Evolutionary conservation across 108 stramenopile species (phyloP), one percentile per base, ranked within the genome.

Genomic region (Nitzschia sp.): DNA sequence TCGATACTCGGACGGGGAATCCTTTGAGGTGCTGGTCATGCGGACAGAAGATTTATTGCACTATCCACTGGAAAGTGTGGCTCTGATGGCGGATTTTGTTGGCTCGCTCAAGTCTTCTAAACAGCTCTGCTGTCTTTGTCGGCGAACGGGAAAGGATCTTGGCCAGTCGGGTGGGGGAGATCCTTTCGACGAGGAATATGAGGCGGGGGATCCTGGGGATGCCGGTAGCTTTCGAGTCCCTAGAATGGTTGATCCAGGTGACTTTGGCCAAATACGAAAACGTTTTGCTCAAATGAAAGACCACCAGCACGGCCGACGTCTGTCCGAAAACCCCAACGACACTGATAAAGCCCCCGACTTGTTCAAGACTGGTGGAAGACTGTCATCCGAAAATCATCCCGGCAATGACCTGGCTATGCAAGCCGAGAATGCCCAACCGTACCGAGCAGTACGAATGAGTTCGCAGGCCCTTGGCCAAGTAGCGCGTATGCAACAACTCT

Each of bases 11-110:
- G 42, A 64, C 21, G 54, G 59, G 0, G 29, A 46, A 2, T n/a
- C 47, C 18, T 30, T 72, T 2, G 62, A 64, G 18, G 51, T 55
- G 3, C 34, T 72, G 2, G 72, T 72, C 27, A 42, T 72, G 63
- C 62, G 72, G 15, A 64, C 54, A 0, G 72, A 72, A 56, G 72
- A 72, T 45, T 55, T 72, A 18, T 19, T 72, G 6, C 72, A 56
- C 24, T 26, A 29, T 48, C 65, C 51, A 29, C 54, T 72, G 30
- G 63, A 72, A 45, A 46, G 38, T 49, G 18, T 72, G 0, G n/a
- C 36, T 2, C 30, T 54, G 17, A 36, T 72, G 55, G 72, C 63
- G 29, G 63, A 64, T 33, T 72, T 72, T 64, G 63, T 72, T 21
- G 72, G 72, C 5, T 64, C 72, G 1, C 21, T 48, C 19, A 54